These are phyloP conservation scores for Inonotus obliquus DNA, from an alignment of 1,284 basidiomycete genomes.

Conservation along the genomic window DNA sequence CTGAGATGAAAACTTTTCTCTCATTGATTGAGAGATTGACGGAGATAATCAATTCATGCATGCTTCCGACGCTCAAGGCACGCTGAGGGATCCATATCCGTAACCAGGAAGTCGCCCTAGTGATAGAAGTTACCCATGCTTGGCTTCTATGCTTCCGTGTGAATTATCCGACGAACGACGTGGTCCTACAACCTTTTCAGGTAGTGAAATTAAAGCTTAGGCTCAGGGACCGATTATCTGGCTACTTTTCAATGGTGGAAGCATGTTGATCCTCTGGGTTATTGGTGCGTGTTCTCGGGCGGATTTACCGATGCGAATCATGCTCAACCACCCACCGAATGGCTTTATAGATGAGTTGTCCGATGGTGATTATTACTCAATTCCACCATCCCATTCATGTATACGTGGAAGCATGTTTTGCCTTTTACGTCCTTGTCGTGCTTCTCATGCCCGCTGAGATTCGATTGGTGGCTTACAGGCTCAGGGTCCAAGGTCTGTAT, in stretches of 20 bases:
- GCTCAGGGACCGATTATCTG: background rate
- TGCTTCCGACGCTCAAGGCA: background rate
- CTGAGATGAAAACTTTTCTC: background rate
- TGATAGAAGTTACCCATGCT: background rate
- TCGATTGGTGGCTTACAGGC: background rate
- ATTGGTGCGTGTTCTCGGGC: background rate
- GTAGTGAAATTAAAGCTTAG: background rate
- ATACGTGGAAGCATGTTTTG: background rate
- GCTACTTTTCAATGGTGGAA: background rate
- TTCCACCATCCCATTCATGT: background rate
- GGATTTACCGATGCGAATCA: constrained; percentile 1
- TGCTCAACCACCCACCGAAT: too few relatives aligned
- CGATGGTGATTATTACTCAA: background rate
- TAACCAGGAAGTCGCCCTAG: background rate
- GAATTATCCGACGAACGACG: background rate
- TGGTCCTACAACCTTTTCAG: background rate
- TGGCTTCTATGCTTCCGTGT: background rate
- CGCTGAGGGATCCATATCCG: background rate
- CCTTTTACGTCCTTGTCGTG: background rate
- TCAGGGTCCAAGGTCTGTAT: background rate
- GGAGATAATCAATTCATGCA: background rate
- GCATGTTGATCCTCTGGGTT: background rate
- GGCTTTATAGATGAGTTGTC: background rate
- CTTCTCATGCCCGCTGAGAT: background rate
- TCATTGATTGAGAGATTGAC: background rate